Evolutionary conservation across 352 stramenopile genomes (phyloP), one percentile per base, ranked within the genome.

Genomic region (Globisporangium nunn): DNA sequence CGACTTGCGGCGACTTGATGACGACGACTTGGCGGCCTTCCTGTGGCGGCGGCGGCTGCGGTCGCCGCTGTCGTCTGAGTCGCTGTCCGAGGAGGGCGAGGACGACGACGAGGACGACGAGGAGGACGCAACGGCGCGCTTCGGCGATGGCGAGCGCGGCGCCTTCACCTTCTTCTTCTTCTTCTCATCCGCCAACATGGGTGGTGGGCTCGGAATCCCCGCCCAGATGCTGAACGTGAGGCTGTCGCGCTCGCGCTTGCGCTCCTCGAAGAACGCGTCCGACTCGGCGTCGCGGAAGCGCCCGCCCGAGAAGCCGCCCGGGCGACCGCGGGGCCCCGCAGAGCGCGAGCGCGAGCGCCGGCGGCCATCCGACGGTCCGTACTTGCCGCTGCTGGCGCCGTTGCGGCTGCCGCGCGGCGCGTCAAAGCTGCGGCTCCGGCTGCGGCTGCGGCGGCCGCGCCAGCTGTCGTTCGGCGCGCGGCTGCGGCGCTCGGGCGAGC

Each of bases 171-270:
- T 68, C 66, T 85, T 87, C 2, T 60, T 71, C 56, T 70, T 67
- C 66, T 86, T 87, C 4, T 64, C 56, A 44, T 75, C 68, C 18
- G 60, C 71, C 57, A 85, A 85, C 18, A 72, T 68, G 2, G 74
- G 76, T 30, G 71, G 65, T 4, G 85, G 82, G 37, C 82, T 93
- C 1, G 82, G 82, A 52, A 95, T 91, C 0, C 62, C 48, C 10
- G 68, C 61, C 85, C 85, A 95, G 52, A 95, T 88, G 52, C 70
- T 91, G 58, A 85, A 92, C 33, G 55, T 33, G 23, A 78, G 78
- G 1, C 57, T 47, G 0, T 93, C 78, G 44, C 85, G 75, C 6
- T 93, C 63, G 41, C 62, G 70, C 58, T 88, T 89, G 58, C 85
- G 76, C 58, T 81, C 62, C 29, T 92, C 78, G 35, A 87, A 93